Percentiles rank a stretch among this genome's conserved stretches.
These are phyloP conservation scores for Halophytophthora batemanensis DNA, from an alignment of 352 stramenopile species.

Conservation along the genomic window DNA sequence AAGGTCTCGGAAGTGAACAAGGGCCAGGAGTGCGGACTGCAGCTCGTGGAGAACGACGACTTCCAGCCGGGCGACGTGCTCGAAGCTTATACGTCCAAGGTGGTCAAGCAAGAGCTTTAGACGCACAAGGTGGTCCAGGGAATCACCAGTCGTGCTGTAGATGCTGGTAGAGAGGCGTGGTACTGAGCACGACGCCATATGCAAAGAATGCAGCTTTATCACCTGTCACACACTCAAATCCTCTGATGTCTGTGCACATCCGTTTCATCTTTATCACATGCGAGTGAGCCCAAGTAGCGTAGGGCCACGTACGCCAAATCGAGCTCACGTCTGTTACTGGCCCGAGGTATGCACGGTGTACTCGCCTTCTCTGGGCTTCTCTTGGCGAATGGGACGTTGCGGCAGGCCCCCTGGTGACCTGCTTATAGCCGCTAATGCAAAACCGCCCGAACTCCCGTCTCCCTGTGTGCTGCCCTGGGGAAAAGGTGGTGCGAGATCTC, in stretches of 20 bases:
- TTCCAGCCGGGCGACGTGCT: constrained; percentile 95
- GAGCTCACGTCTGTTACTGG: not conserved
- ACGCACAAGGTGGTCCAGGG: constrained; percentile 11
- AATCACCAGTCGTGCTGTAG: constrained; percentile 6
- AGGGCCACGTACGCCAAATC: not conserved
- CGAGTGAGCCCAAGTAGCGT: not conserved
- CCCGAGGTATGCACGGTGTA: too few species aligned
- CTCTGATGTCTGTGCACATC: not conserved
- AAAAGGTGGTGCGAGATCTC: too few species aligned
- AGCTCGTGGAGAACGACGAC: constrained; percentile 89
- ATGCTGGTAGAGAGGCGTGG: constrained; percentile 12
- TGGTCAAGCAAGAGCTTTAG: constrained; percentile 67
- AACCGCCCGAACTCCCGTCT: too few species aligned
- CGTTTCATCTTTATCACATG: not conserved
- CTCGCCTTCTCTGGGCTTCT: too few species aligned
- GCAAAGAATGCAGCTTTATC: constrained; percentile 4
- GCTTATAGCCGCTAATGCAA: too few species aligned
- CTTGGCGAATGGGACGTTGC: too few species aligned
- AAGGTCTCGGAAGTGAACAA: constrained; percentile 90
- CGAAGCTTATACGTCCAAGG: constrained; percentile 83
- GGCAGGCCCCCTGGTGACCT: too few species aligned
- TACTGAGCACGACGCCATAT: constrained; percentile 23
- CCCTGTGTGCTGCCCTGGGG: too few species aligned
- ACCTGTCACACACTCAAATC: not conserved
- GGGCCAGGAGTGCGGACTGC: constrained; percentile 98